phyloP scores from a whole-genome alignment of 306 rosid species.

The Trifolium dubium region DNA sequence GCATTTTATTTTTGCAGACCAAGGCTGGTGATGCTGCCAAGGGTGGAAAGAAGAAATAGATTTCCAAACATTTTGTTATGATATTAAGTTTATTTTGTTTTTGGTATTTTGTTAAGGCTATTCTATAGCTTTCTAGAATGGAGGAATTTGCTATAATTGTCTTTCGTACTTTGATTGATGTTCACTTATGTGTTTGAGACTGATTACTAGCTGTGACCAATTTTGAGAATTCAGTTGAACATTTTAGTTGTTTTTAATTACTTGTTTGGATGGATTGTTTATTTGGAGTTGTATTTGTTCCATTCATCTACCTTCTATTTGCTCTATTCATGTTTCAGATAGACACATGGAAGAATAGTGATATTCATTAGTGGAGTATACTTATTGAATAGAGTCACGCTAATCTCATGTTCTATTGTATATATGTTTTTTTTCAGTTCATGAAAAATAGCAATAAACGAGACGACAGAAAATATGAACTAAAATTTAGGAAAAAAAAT shows the following conservation, averaged over 20 bases:
- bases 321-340: too few species aligned
- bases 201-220: conserved; percentile 39
- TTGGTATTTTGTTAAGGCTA: conserved; percentile 29
- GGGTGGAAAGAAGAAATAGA: conserved; percentile 85
- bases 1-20: conserved; percentile 53
- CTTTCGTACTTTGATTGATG: conserved; percentile 8
- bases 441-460: too few species aligned
- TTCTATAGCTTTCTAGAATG: conserved; percentile 41
- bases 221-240: conserved; percentile 46
- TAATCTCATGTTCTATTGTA: too few species aligned
- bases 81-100: conserved; percentile 34
- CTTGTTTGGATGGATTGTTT: not conserved
- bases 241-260: not conserved
- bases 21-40: conserved; percentile 91
- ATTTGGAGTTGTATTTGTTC: too few species aligned
- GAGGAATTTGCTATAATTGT: conserved; percentile 31
- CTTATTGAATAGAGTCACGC: too few species aligned
- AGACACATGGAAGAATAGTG: too few species aligned
- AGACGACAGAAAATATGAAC: too few species aligned
- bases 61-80: conserved; percentile 1
- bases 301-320: too few species aligned
- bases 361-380: too few species aligned
- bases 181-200: conserved; percentile 33
- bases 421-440: too few species aligned
- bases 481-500: too few species aligned